Conservation (phyloP, 805 yeast species). For the Millerago galiae region DNA sequence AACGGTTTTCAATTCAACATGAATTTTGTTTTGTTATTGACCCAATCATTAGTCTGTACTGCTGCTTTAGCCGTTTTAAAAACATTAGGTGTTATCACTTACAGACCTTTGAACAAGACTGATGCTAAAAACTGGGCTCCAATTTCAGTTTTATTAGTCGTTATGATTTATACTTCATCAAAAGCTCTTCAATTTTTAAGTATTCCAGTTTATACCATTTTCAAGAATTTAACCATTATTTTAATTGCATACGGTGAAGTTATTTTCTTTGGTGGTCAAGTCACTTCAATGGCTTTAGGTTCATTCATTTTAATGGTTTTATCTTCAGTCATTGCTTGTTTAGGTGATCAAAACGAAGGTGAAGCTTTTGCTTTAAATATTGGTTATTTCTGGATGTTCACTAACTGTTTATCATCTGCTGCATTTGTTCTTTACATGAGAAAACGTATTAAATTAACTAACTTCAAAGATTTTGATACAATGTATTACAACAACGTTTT, state of each 20-base stretch:
- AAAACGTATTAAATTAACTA: slow-evolving; percentile 94
- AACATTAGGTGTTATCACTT: slow-evolving; percentile 68
- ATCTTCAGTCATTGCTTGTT: slow-evolving; percentile 92
- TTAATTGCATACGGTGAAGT: slow-evolving; percentile 98
- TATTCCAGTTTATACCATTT: slow-evolving; percentile 95
- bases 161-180: slow-evolving; percentile 94
- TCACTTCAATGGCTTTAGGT: slow-evolving; percentile 82
- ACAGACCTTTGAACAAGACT: slow-evolving; percentile 74
- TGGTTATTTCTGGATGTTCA: slow-evolving; percentile 96
- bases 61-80: slow-evolving; percentile 68
- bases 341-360: slow-evolving; percentile 57
- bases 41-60: slow-evolving; percentile 83
- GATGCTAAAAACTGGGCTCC: slow-evolving; percentile 98
- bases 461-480: slow-evolving; percentile 94
- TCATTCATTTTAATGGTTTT: slow-evolving; percentile 90
- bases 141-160: slow-evolving; percentile 79
- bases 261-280: slow-evolving; percentile 90
- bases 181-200: slow-evolving; percentile 88
- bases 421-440: slow-evolving; percentile 91
- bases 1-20: slow-evolving; percentile 63
- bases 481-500: slow-evolving; percentile 96
- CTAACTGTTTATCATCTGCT: slow-evolving; percentile 92
- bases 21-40: slow-evolving; percentile 84
- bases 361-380: slow-evolving; percentile 38
- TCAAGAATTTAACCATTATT: slow-evolving; percentile 95